Evolutionary conservation across 2,329 filamentous ascomycete species (phyloP), one percentile per base, ranked within the genome.

Genomic region (Aspergillus ruber): DNA sequence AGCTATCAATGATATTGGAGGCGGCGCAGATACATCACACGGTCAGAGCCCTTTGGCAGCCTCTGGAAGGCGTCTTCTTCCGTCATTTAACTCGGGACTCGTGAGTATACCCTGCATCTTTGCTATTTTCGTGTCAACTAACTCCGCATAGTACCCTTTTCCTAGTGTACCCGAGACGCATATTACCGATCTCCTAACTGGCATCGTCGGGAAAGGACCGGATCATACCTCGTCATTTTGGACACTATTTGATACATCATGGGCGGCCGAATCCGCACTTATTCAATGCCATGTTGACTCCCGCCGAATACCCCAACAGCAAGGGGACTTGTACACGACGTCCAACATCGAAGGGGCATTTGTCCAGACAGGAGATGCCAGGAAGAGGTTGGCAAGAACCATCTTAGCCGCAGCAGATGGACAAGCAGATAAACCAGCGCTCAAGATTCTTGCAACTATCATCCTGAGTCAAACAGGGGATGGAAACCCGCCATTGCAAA

Each of bases 261-360:
- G 65, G 62, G 63, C 65, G 1, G 55, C 60, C 6, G 66, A 68
- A 48, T 62, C 56, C 35, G 63, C 63, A 7, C 48, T 67, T 9
- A 61, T 60, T 32, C 64, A 68, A 50, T 62, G 63, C 41, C 60
- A 62, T 50, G 60, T 67, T n/a, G 64, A 67, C 50, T 56, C 61
- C 44, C 58, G 58, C 42, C 54, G 54, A 17, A 50, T 54, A 10
- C 51, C 50, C 4, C 57, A 59, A 40, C 53, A 59, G 33, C 50
- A 59, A 45, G 55, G 54, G 15, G 43, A 55, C 23, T 48, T 45
- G 12, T 52, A 50, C 20, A 45, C 41, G 23, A 49, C 51, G 12
- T 49, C 47, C 2, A 48, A 55, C 25, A 47, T 55, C 2, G 56
- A 59, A 17, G 56, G 56, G 12, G 51, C 50, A 13, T 56, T 51